A percentile compares a stretch with the other conserved stretches of the same genome.
phyloP scores from a whole-genome alignment of 2,329 filamentous ascomycete genomes.

The Colletotrichum spinosum region DNA sequence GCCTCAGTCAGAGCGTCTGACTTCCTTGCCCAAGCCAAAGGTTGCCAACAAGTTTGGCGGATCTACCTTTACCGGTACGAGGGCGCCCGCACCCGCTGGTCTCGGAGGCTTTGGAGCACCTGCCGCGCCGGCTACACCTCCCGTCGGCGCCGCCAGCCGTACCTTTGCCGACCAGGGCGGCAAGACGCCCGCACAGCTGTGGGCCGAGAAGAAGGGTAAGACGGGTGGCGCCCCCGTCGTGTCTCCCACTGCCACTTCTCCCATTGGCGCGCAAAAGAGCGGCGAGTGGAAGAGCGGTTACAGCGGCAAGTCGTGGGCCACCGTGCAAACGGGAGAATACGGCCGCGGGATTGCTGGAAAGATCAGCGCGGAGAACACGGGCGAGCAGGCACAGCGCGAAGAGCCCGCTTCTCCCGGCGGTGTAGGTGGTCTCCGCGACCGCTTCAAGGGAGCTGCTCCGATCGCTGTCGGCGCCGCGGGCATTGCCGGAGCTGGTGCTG shows the following conservation, averaged over 20 bases:
- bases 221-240: conserved; percentile 69
- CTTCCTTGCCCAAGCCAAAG: conserved; percentile 92
- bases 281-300: conserved; percentile 96
- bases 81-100: conserved; percentile 81
- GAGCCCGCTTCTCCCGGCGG: conserved; percentile 70
- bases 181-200: conserved; percentile 95
- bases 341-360: conserved; percentile 69
- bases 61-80: conserved; percentile 85
- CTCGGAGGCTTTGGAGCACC: conserved; percentile 71
- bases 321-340: conserved; percentile 81
- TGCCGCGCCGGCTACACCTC: conserved; percentile 64
- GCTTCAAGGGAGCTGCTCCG: conserved; percentile 82
- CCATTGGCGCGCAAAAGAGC: conserved; percentile 76
- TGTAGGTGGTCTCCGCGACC: conserved; percentile 81
- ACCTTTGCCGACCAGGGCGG: conserved; percentile 95
- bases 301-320: conserved; percentile 87
- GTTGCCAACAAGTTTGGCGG: conserved; percentile 89
- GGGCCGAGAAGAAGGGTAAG: conserved; percentile 96
- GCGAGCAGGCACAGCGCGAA: conserved; percentile 58
- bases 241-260: conserved; percentile 58
- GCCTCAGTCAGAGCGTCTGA: conserved; percentile 80
- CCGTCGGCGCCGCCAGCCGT: conserved; percentile 84
- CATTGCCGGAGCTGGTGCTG: conserved; percentile 55
- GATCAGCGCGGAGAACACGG: conserved; percentile 71
- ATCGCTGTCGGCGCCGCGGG: conserved; percentile 65